Percentiles rank a stretch among this genome's conserved stretches.
Conservation (phyloP, 345 rosid species). For the Bruguiera gymnorhiza region DNA sequence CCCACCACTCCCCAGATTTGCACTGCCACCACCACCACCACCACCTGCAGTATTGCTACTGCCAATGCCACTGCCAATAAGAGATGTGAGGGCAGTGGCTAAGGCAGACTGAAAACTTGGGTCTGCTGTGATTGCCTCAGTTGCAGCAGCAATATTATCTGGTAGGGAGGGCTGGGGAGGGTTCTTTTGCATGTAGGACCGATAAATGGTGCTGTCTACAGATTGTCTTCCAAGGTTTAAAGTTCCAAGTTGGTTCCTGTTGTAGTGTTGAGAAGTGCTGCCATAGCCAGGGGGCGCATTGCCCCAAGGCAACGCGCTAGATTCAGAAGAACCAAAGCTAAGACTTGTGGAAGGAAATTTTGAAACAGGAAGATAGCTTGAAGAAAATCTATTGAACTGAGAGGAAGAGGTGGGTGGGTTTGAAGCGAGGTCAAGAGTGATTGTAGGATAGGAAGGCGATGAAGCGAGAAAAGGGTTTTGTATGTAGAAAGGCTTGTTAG, state of each 20-base stretch:
- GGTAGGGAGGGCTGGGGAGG: slow-evolving; percentile 27
- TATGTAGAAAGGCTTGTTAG: slow-evolving; percentile 32
- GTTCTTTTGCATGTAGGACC: slow-evolving; percentile 38
- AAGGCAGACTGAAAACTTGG: slow-evolving; percentile 81
- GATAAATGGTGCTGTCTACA: slow-evolving; percentile 25
- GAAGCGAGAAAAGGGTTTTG: slow-evolving; percentile 50
- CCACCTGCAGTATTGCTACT: slow-evolving; percentile 1
- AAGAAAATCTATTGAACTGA: slow-evolving; percentile 35
- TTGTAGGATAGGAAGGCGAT: slow-evolving; percentile 55
- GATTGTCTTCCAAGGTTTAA: slow-evolving; percentile 32
- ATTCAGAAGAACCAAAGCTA: slow-evolving; percentile 51
- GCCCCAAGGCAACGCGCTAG: slow-evolving; percentile 35
- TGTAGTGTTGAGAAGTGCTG: slow-evolving; percentile 29
- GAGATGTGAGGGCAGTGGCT: slow-evolving; percentile 66
- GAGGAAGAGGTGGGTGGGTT: slow-evolving; percentile 32
- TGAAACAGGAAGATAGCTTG: slow-evolving; percentile 19
- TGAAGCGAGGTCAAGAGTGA: slow-evolving; percentile 84
- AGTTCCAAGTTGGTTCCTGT: slow-evolving; percentile 32
- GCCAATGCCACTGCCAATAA: slow-evolving; percentile 31
- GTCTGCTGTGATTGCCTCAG: slow-evolving; percentile 69
- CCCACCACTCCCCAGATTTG: slow-evolving; percentile 1
- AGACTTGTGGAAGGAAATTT: slow-evolving; percentile 46
- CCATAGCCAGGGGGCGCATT: slow-evolving; percentile 37
- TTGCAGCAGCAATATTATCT: slow-evolving; percentile 54
- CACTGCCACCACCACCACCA: slow-evolving; percentile 1